Evolutionary conservation across 495 filamentous ascomycete genomes (phyloP), one percentile per base, ranked within the genome.

Genomic region (Aeminium ludgeri): DNA sequence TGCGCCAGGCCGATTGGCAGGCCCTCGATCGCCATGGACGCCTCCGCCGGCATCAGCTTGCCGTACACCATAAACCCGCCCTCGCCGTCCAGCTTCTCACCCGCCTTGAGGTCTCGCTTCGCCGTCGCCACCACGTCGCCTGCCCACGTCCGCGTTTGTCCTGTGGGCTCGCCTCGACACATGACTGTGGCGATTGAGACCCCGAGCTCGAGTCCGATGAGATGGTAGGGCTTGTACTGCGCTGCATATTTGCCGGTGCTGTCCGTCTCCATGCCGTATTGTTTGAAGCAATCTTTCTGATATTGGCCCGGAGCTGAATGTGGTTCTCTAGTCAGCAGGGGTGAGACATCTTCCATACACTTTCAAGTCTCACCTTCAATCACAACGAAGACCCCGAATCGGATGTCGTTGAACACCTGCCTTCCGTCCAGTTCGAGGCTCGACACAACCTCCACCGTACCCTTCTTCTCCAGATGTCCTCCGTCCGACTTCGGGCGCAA

Each of bases 161-260:
- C 50, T 5, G 50, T 53, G 16, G 50, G 50, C 40, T 53, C 50
- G 34, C 50, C 50, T 4, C 50, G 46, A 17, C 48, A 49, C 50
- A 53, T 53, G 38, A 53, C 50, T 13, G 34, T 43, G 10, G 50
- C 50, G 3, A 53, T 38, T 0, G 42, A 46, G n/a, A 50, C 34
- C 3, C 50, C 50, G 16, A 53, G 43, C 40, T 53, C 50, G 1
- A 53, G 47, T 2, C 50, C 50, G 30, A 53, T 53, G 12, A 53
- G 50, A 23, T 53, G 50, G 47, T 43, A 53, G 20, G 50, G 50
- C 29, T 53, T 53, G 42, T 35, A 53, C 37, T 53, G 50, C n/a
- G 35, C 47, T 1, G 50, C 50, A 33, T 53, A 53, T n/a, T 42
- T 39, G 11, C 50, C 50, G 1, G 50, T 50, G 18, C 15, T 29